Evolutionary conservation across 1,284 basidiomycete species (phyloP).

Genomic region (Apiotrichum laibachii): DNA sequence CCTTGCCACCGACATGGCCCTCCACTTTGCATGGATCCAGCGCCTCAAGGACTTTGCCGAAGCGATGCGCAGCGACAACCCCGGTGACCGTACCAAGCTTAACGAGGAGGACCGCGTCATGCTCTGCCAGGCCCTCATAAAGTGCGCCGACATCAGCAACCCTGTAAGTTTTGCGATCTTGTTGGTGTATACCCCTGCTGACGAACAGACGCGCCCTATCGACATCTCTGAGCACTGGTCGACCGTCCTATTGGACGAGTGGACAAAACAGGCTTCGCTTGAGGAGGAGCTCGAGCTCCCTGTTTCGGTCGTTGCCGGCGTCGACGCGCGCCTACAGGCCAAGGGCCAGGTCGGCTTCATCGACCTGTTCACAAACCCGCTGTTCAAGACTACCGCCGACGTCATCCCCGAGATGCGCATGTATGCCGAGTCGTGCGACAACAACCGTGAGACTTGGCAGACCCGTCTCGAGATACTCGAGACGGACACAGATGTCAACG

Average conservation of each 20-base stretch:
- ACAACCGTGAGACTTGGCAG: constrained; percentile 67
- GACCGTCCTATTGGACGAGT: constrained; percentile 77
- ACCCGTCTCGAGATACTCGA: constrained; percentile 55
- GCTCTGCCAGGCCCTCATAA: constrained; percentile 85
- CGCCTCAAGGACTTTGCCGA: constrained; percentile 57
- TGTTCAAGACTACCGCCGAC: constrained; percentile 69
- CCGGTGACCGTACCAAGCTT: constrained; percentile 8
- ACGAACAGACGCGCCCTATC: constrained; percentile 76
- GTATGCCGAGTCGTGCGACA: constrained; percentile 63
- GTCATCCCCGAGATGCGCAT: constrained; percentile 69
- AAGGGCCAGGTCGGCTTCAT: constrained; percentile 88
- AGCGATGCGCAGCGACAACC: constrained; percentile 17
- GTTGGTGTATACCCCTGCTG: not conserved
- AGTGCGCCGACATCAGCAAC: constrained; percentile 95
- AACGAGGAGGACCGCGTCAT: constrained; percentile 60
- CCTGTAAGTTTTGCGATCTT: constrained; percentile 61
- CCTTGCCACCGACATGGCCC: constrained; percentile 87
- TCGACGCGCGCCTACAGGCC: constrained; percentile 68
- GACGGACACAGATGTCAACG: constrained; percentile 12
- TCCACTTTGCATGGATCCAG: constrained; percentile 79
- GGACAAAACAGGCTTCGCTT: constrained; percentile 78
- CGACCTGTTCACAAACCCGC: constrained; percentile 71
- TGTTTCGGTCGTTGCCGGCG: constrained; percentile 62
- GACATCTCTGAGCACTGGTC: constrained; percentile 87
- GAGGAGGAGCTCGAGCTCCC: constrained; percentile 74